A percentile compares a stretch with the other conserved stretches of the same genome.
Conservation (phyloP, 2,329 filamentous ascomycete genomes). For the Epichloe sibirici region DNA sequence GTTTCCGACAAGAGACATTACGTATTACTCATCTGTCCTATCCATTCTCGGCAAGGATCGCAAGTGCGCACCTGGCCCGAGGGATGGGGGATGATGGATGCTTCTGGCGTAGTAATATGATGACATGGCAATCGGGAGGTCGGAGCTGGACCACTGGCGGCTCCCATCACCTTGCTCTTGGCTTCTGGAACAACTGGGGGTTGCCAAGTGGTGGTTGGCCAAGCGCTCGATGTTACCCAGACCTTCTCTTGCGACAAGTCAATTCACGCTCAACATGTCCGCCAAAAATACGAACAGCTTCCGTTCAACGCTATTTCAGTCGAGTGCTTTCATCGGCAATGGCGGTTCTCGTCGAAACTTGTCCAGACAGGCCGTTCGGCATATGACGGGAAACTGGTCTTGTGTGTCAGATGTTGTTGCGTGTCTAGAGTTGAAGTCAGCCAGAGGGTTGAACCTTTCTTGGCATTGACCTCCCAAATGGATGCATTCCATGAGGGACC, state of each 20-base stretch:
- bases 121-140: neutral
- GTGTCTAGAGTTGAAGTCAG: neutral
- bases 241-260: too few species aligned
- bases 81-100: neutral
- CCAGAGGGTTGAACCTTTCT: neutral
- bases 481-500: neutral
- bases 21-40: too few species aligned
- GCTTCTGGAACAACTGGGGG: conserved; percentile 2
- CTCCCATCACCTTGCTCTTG: neutral
- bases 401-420: too few species aligned
- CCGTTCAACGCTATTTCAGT: neutral
- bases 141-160: neutral
- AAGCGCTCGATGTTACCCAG: neutral
- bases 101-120: neutral
- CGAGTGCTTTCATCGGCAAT: neutral
- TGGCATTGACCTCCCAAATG: neutral
- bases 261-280: too few species aligned
- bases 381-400: too few species aligned
- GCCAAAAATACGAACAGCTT: too few species aligned
- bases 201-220: conserved; percentile 1
- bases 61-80: neutral
- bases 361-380: too few species aligned
- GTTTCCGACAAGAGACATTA: neutral
- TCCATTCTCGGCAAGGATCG: neutral
- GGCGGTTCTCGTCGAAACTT: neutral